Evolutionary conservation across 129 eudicot species (phyloP).

Genomic region (Tagetes patula): DNA sequence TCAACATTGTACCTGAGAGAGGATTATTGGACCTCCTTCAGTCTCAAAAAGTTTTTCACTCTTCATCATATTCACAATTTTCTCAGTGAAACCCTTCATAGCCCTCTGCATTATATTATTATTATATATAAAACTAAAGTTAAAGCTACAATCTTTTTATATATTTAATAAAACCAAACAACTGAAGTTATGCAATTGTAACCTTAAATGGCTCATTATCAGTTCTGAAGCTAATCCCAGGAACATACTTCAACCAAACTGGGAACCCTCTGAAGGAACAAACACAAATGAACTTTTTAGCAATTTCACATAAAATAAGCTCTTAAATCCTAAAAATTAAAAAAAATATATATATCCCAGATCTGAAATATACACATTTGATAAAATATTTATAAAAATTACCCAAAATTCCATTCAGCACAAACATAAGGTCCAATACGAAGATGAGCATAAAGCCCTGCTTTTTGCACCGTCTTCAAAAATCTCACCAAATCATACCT

Average conservation of each 20-base stretch:
- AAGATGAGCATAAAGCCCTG: conserved; percentile 85
- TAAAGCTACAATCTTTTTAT: background rate
- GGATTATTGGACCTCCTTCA: conserved; percentile 92
- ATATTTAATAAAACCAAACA: conserved; percentile 30
- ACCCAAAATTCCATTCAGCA: conserved; percentile 98
- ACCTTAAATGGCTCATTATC: conserved; percentile 96
- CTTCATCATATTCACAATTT: conserved; percentile 88
- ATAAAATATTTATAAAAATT: conserved; percentile 7
- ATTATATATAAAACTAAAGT: background rate
- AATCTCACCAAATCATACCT: conserved; percentile 74
- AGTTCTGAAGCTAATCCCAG: conserved; percentile 89
- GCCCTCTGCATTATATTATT: conserved; percentile 42
- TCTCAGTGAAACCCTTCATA: conserved; percentile 75
- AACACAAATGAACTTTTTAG: conserved; percentile 17
- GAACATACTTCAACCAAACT: conserved; percentile 88
- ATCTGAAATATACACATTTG: conserved; percentile 13
- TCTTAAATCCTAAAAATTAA: background rate
- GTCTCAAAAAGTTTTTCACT: conserved; percentile 77
- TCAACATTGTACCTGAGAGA: conserved; percentile 66
- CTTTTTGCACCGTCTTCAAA: conserved; percentile 67
- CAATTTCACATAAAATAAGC: conserved; percentile 9
- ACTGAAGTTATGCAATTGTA: conserved; percentile 44
- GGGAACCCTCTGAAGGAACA: conserved; percentile 75
- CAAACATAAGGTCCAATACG: conserved; percentile 88
- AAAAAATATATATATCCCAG: conserved; percentile 20